Base-by-base conservation (phyloP, 352 stramenopile genomes). In the Pythium periplocum region DNA sequence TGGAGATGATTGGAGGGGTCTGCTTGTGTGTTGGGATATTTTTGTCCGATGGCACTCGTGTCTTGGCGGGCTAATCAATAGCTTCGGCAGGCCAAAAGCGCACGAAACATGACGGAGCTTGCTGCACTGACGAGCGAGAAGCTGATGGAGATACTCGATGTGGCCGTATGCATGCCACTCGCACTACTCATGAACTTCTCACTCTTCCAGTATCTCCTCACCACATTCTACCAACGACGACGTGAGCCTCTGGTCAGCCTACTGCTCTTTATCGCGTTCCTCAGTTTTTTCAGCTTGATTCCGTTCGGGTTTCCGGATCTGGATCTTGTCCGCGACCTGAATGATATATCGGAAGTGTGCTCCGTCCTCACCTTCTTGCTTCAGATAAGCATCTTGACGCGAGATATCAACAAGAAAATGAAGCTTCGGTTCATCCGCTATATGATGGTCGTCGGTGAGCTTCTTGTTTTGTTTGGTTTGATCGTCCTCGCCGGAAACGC, bases 231-330 rank as follows among this genome's bases (percentile, higher is more conserved):
- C n/a, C 37, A 11, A 4, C 54, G 41, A 9, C 55, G 48, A n/a
- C 36, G 31, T 5, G 54, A 71, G 31, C 64, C 42, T 11, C 48
- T 33, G 4, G 54, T 69, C 6, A 32, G 17, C 0, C 10, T 72
- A 6, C 47, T 74, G 12, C 54, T 72, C 3, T 4, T 26, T 0
- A 50, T 53, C 6, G 56, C 52, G 0, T 47, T 64, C 32, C n/a
- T 66, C 32, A 55, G 61, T 35, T 73, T 71, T 47, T 51, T 51
- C 4, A 45, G 35, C 31, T 43, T 73, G n/a, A 46, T 74, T 7
- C 59, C 62, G 0, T 62, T 69, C 41, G 51, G 58, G 4, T 51
- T 64, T 34, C 57, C 66, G 12, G 48, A 67, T 48, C 38, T 54
- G 0, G 45, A 53, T 10, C 46, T 72, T 12, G 52, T 69, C 10